Conservation (phyloP, 345 rosid genomes). For the Brassica nigra region DNA sequence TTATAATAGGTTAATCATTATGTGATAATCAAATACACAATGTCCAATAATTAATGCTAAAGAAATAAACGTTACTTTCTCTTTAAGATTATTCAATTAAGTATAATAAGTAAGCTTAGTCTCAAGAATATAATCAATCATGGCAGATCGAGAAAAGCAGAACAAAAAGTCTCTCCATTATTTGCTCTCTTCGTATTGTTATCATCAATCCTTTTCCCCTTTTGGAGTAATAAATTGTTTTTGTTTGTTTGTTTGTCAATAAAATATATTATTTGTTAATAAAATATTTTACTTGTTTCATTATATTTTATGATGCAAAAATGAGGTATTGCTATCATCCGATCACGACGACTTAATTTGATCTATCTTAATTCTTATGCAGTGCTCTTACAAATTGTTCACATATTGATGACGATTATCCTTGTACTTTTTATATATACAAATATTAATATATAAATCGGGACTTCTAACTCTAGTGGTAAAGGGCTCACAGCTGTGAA, state of each 20-base stretch:
- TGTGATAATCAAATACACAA: slow-evolving; percentile 41
- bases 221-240: slow-evolving; percentile 11
- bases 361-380: slow-evolving; percentile 9
- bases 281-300: neutral
- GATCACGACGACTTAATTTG: slow-evolving; percentile 14
- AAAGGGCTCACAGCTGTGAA: no score
- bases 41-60: slow-evolving; percentile 26
- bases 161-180: slow-evolving; percentile 39
- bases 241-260: neutral
- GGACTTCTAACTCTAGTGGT: no score
- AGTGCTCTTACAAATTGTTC: slow-evolving; percentile 7
- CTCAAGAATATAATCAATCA: slow-evolving; percentile 41
- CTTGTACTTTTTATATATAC: slow-evolving; percentile 13
- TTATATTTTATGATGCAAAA: slow-evolving; percentile 35
- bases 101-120: slow-evolving; percentile 31
- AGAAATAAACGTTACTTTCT: slow-evolving; percentile 34
- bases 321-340: slow-evolving; percentile 44
- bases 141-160: slow-evolving; percentile 34
- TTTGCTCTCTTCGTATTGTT: slow-evolving; percentile 37
- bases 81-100: slow-evolving; percentile 36
- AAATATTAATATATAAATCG: neutral
- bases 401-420: slow-evolving; percentile 17
- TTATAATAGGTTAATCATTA: slow-evolving; percentile 38
- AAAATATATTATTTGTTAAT: neutral
- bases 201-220: slow-evolving; percentile 33